A percentile compares a stretch with the other conserved stretches of the same genome.
These are phyloP conservation scores for Acer yangbiense DNA, from an alignment of 345 rosid genomes.

Conservation along the genomic window DNA sequence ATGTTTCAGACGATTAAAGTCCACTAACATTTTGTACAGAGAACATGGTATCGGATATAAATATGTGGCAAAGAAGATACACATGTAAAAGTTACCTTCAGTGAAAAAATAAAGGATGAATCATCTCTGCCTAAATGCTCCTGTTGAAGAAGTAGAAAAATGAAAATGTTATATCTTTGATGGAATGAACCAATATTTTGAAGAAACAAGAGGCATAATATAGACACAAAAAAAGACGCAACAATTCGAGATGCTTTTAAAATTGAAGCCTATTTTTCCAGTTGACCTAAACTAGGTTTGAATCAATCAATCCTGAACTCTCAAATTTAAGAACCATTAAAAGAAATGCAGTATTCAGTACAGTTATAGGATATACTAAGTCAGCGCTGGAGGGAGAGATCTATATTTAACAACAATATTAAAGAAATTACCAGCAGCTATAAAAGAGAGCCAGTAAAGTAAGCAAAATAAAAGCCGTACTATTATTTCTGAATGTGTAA, in stretches of 20 bases:
- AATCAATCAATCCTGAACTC: conserved; percentile 1
- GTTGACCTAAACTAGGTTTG: not conserved
- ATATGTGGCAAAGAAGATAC: conserved; percentile 16
- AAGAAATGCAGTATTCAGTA: not conserved
- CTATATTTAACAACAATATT: conserved; percentile 1
- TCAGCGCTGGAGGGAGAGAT: not conserved
- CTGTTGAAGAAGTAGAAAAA: conserved; percentile 39
- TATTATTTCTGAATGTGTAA: not conserved
- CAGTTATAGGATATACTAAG: not conserved
- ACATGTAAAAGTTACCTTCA: conserved; percentile 57
- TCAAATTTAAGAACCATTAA: not conserved
- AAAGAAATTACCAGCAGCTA: conserved; percentile 2
- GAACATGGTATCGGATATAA: not conserved
- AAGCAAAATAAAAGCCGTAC: not conserved
- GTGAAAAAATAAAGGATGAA: conserved; percentile 78
- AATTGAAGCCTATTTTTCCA: not conserved
- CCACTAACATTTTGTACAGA: not conserved
- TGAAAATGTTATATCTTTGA: conserved; percentile 17
- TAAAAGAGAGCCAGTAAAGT: not conserved
- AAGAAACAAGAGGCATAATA: not conserved
- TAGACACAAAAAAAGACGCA: not conserved
- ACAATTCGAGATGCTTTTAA: not conserved
- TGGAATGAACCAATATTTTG: not conserved
- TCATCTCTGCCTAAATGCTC: conserved; percentile 93
- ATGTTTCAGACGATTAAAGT: not conserved